Evolutionary conservation across 257 asterid genomes (phyloP).

Genomic region (Solanum corneliomulleri): DNA sequence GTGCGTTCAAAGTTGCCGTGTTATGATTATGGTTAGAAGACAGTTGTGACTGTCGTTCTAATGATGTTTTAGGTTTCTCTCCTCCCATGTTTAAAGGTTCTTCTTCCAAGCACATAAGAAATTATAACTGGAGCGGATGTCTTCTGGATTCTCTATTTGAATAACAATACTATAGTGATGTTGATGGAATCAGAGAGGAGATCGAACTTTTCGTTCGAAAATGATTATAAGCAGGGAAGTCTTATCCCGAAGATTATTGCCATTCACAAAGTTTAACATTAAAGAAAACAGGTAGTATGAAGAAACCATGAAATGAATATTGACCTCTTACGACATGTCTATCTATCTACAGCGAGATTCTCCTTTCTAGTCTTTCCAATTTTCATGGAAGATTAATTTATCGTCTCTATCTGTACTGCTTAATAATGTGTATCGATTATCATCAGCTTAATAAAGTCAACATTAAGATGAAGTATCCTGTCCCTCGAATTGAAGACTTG

Average conservation of each 20-base stretch:
- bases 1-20: slow-evolving; percentile 46
- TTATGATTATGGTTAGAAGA: slow-evolving; percentile 39
- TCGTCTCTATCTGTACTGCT: slow-evolving; percentile 42
- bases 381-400: slow-evolving; percentile 57
- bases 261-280: background rate
- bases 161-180: background rate
- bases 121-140: background rate
- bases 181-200: background rate
- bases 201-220: background rate
- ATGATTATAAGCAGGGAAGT: background rate
- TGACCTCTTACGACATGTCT: slow-evolving; percentile 51
- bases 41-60: slow-evolving; percentile 56
- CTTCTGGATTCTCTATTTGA: background rate
- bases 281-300: background rate
- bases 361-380: slow-evolving; percentile 99
- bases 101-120: slow-evolving; percentile 24
- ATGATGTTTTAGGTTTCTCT: slow-evolving; percentile 43
- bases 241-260: background rate
- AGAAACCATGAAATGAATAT: background rate
- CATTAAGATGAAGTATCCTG: too few relatives aligned
- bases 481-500: too few relatives aligned
- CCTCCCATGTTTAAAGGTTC: slow-evolving; percentile 44
- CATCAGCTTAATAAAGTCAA: too few relatives aligned
- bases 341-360: slow-evolving; percentile 38
- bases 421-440: too few relatives aligned